Evolutionary conservation across 805 yeast genomes (phyloP).

Genomic region (Pichia insulana): DNA sequence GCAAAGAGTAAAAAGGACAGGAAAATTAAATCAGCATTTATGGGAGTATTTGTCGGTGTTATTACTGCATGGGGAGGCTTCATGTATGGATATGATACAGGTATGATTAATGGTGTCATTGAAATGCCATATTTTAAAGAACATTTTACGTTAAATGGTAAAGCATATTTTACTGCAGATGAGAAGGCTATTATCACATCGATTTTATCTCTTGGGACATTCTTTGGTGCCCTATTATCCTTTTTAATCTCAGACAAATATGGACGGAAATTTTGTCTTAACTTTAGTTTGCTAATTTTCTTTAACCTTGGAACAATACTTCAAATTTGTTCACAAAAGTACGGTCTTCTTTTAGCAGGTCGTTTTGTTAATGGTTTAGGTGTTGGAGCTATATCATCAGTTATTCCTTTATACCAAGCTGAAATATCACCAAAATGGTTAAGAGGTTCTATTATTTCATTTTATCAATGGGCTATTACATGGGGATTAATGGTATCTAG

Average conservation of each 20-base stretch:
- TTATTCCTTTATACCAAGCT: slow-evolving; percentile 75
- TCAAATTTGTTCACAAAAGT: slow-evolving; percentile 48
- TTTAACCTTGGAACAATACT: slow-evolving; percentile 66
- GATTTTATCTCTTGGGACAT: slow-evolving; percentile 74
- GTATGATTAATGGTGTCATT: slow-evolving; percentile 66
- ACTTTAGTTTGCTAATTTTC: slow-evolving; percentile 49
- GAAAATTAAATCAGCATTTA: slow-evolving; percentile 36
- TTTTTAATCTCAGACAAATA: slow-evolving; percentile 58
- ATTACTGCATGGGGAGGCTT: slow-evolving; percentile 91
- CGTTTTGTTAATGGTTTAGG: slow-evolving; percentile 64
- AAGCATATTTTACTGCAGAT: slow-evolving; percentile 40
- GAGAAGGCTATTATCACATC: slow-evolving; percentile 71
- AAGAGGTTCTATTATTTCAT: slow-evolving; percentile 72
- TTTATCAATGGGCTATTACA: slow-evolving; percentile 86
- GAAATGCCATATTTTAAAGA: slow-evolving; percentile 64
- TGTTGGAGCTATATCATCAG: slow-evolving; percentile 73
- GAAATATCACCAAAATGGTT: slow-evolving; percentile 76
- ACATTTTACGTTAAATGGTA: slow-evolving; percentile 42
- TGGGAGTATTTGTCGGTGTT: slow-evolving; percentile 66
- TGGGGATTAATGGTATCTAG: slow-evolving; percentile 76
- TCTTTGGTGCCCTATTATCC: slow-evolving; percentile 53
- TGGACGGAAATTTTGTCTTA: slow-evolving; percentile 65
- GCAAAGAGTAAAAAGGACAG: slow-evolving; percentile 3
- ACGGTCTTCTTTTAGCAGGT: slow-evolving; percentile 57
- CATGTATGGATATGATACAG: slow-evolving; percentile 85